Conservation (phyloP, 306 rosid species). For the Vachellia pachyceras region DNA sequence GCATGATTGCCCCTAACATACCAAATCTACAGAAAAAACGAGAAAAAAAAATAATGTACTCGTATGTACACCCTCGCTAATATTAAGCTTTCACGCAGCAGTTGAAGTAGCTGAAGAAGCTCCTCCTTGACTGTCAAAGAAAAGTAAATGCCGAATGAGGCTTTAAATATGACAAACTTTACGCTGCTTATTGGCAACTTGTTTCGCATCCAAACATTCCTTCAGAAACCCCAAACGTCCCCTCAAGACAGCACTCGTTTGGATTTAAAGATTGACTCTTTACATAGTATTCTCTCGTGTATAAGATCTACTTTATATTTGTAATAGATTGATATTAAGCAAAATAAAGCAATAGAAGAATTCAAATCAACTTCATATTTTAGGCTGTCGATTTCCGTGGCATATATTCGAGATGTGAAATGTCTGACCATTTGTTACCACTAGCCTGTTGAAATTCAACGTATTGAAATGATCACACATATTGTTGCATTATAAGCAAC, state of each 20-base stretch:
- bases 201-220: no score
- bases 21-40: conserved; percentile 4
- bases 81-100: conserved; percentile 79
- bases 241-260: no score
- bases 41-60: neutral
- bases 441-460: neutral
- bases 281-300: no score
- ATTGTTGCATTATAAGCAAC: no score
- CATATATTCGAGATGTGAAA: neutral
- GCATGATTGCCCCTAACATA: conserved; percentile 28
- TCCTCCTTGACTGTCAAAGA: conserved; percentile 65
- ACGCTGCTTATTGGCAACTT: neutral
- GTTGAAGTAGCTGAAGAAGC: conserved; percentile 87
- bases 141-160: neutral
- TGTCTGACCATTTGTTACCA: neutral
- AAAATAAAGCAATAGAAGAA: neutral
- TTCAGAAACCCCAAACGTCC: no score
- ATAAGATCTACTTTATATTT: no score
- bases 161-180: neutral
- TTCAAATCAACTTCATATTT: neutral
- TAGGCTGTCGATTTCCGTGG: neutral
- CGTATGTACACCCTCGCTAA: neutral
- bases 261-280: no score
- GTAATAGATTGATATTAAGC: neutral
- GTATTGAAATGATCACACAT: no score